Evolutionary conservation across 306 rosid species (phyloP), one percentile per base, ranked within the genome.

Genomic region (Chamaecrista fasciculata): DNA sequence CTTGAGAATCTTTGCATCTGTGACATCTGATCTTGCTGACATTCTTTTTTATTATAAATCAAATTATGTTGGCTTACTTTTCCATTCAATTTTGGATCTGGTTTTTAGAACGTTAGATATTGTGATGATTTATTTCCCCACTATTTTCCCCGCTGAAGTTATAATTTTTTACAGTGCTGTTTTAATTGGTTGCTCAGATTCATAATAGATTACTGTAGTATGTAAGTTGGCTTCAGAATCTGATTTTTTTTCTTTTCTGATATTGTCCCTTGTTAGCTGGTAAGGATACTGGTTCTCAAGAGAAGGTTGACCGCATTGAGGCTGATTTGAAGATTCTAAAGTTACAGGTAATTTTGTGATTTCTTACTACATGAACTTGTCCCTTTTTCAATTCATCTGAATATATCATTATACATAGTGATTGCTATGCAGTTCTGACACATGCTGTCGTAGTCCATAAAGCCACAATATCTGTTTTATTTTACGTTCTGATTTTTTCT

Each of bases 261-360:
- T 73, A 66, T 47, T 76, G 14, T 66, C 67, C 20, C 26, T 61
- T 58, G 71, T 33, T 70, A 62, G 83, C 78, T 75, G 97, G 88
- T 62, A 79, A 77, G 71, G 80, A 87, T 80, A 80, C 79, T 37
- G 86, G 67, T 58, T 80, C 84, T 67, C 95, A 82, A 73, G 82
- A 74, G 46, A 88, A 82, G 76, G 89, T 88, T 80, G 87, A 79
- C 50, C 95, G 98, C 31, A 80, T 86, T 67, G 97, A 90, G 74
- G 97, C 98, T 67, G 98, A 94, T 85, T 75, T 87, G 85, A 88
- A 85, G 81, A 94, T 94, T 79, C 81, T 94, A 19, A 94, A 86
- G 59, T 80, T 90, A 77, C 98, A 94, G 95, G 98, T 89, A 64
- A 15, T 36, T 49, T 51, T 71, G 75, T 48, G 58, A 25, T 47